Evolutionary conservation across 2,329 filamentous ascomycete genomes (phyloP), one percentile per base, ranked within the genome.

Genomic region (Hymenoscyphus occultus): DNA sequence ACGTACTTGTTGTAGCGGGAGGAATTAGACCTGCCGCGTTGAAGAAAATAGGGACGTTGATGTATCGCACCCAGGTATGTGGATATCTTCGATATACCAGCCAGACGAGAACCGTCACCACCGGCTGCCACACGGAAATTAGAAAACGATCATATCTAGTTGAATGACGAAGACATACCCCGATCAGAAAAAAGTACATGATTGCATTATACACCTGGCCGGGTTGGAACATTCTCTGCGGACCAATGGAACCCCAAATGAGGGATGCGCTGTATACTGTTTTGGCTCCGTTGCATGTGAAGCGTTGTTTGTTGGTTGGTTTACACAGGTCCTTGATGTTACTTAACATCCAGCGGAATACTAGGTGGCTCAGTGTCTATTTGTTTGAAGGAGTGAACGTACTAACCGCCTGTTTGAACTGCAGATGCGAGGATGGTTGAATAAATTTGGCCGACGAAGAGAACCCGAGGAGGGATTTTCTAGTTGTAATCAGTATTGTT

Each of bases 171-270:
- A 39, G 35, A 42, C 51, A n/a, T 40, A 62, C 85, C 12, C 90
- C 90, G 22, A 89, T 82, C 39, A 91, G 82, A 85, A 86, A 92
- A 78, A 90, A 91, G 80, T 83, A 91, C 75, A 89, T 85, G 39
- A 92, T 79, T 0, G 80, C 80, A 0, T 82, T 80, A 75, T 91
- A 92, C 6, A 90, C 78, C 32, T 86, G 83, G 1, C 81, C 81
- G 82, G 12, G 82, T 78, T 84, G 87, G 76, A 91, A 92, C 75
- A 92, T 88, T 61, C 88, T 85, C 2, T 80, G 78, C 0, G 89
- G 89, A 0, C 89, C 89, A 67, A 92, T 90, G 62, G 87, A 83
- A 64, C 89, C 89, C 89, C 89, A 90, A 71, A 90, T 84, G 59
- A 90, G 80, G 5, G 87, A 90, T 1, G 86, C 85, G 1, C 86